Evolutionary conservation across 441 rosid species (phyloP).

Genomic region (Aquilaria agallochum): DNA sequence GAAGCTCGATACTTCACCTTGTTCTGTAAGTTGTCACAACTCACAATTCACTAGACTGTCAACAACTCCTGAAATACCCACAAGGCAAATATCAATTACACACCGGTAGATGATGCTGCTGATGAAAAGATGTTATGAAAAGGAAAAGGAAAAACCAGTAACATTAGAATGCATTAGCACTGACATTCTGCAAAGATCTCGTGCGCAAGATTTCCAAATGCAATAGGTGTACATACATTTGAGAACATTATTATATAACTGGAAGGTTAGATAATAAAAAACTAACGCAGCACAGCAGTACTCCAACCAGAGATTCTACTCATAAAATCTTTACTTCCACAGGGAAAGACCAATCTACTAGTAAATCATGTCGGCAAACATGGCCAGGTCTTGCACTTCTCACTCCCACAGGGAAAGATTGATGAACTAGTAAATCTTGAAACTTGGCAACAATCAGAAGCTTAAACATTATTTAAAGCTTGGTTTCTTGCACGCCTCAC

Average conservation of each 20-base stretch:
- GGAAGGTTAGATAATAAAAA: neutral
- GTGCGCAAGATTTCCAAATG: too few species aligned
- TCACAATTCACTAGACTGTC: slow-evolving; percentile 27
- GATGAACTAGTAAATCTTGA: neutral
- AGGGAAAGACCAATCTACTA: too few species aligned
- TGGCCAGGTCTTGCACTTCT: neutral
- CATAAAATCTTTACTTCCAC: neutral
- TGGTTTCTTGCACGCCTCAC: neutral
- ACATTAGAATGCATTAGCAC: neutral
- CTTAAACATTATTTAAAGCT: neutral
- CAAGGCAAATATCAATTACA: neutral
- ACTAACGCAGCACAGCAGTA: neutral
- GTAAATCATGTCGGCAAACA: too few species aligned
- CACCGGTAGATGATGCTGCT: neutral
- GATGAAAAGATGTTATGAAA: neutral
- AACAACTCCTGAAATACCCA: slow-evolving; percentile 45
- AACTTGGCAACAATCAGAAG: neutral
- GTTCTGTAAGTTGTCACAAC: neutral
- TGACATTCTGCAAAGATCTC: too few species aligned
- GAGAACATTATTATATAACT: too few species aligned
- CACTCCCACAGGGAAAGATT: too few species aligned
- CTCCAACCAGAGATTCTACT: neutral
- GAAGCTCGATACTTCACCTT: slow-evolving; percentile 15
- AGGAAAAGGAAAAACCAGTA: neutral
- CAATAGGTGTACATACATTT: too few species aligned